phyloP scores from a whole-genome alignment of 352 stramenopile genomes.

The Blastocystis sp. region DNA sequence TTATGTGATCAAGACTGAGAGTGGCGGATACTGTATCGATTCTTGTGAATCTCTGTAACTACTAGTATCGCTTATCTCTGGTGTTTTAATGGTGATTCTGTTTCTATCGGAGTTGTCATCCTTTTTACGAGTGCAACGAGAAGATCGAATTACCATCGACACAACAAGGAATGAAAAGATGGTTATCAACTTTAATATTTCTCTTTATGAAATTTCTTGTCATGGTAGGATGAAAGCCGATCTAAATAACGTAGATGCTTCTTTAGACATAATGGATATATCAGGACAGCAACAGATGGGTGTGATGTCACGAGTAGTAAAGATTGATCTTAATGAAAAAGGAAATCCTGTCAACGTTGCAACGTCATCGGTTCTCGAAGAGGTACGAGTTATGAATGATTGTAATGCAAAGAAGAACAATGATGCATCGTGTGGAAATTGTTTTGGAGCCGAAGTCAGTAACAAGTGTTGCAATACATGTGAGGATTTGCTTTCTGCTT shows the following conservation, averaged over 20 bases:
- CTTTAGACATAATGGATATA: slow-evolving; percentile 59
- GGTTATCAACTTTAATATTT: slow-evolving; percentile 60
- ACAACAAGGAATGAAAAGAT: slow-evolving; percentile 39
- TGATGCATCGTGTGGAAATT: slow-evolving; percentile 1
- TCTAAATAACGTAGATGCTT: slow-evolving; percentile 43
- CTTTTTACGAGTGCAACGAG: slow-evolving; percentile 9
- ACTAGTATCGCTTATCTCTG: slow-evolving; percentile 55
- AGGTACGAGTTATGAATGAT: not conserved
- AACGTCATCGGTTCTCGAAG: slow-evolving; percentile 25
- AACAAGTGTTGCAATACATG: slow-evolving; percentile 72
- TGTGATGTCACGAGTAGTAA: slow-evolving; percentile 42
- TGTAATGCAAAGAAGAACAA: slow-evolving; percentile 21
- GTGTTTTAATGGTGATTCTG: slow-evolving; percentile 53
- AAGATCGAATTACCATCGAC: slow-evolving; percentile 46
- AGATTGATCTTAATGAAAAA: slow-evolving; percentile 40
- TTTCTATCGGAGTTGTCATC: slow-evolving; percentile 32
- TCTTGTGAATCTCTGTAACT: not conserved
- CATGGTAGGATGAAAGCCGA: not conserved
- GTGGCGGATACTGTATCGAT: slow-evolving; percentile 32
- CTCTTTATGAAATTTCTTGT: slow-evolving; percentile 40
- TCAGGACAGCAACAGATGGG: slow-evolving; percentile 61
- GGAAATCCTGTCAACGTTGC: slow-evolving; percentile 35
- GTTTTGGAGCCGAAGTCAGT: slow-evolving; percentile 24
- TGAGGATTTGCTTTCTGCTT: slow-evolving; percentile 63
- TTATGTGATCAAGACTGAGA: slow-evolving; percentile 58